These are phyloP conservation scores for Sanghuangporus baumii DNA, from an alignment of 1,284 basidiomycete species.

Conservation along the genomic window DNA sequence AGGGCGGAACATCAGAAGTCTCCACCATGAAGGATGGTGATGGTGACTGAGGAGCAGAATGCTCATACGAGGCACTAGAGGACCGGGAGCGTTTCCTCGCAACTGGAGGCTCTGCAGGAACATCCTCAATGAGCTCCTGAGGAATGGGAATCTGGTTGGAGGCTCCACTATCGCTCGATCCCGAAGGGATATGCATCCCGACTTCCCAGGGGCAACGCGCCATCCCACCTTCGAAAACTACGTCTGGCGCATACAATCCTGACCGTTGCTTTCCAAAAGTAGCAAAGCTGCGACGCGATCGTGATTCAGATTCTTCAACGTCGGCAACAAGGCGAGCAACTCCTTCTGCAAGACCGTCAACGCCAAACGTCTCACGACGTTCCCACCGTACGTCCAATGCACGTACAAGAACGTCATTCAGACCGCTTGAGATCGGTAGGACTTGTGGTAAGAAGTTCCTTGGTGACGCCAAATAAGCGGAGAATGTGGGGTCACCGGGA, in stretches of 20 bases:
- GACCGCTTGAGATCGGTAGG: slow-evolving; percentile 62
- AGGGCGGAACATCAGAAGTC: slow-evolving; percentile 8
- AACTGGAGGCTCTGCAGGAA: background rate
- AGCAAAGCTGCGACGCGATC: background rate
- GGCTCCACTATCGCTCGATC: slow-evolving; percentile 11
- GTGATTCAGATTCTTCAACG: slow-evolving; percentile 8
- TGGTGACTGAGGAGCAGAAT: slow-evolving; percentile 12
- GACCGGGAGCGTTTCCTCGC: slow-evolving; percentile 4
- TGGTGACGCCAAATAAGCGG: slow-evolving; percentile 59
- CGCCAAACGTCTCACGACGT: slow-evolving; percentile 14
- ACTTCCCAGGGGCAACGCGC: slow-evolving; percentile 76
- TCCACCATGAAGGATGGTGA: slow-evolving; percentile 15
- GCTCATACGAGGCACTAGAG: slow-evolving; percentile 15
- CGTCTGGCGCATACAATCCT: slow-evolving; percentile 50
- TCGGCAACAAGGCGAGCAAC: slow-evolving; percentile 12
- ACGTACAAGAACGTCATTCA: slow-evolving; percentile 49
- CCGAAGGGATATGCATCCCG: slow-evolving; percentile 38
- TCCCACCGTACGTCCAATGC: slow-evolving; percentile 18
- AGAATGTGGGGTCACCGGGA: slow-evolving; percentile 67
- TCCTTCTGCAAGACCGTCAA: slow-evolving; percentile 14
- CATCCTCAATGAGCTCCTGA: slow-evolving; percentile 7
- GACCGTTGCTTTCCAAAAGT: slow-evolving; percentile 5
- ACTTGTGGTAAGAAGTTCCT: slow-evolving; percentile 59
- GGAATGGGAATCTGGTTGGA: slow-evolving; percentile 14
- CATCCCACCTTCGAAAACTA: slow-evolving; percentile 77